Base-by-base conservation (phyloP, 352 stramenopile genomes). In the Globisporangium okanoganense region DNA sequence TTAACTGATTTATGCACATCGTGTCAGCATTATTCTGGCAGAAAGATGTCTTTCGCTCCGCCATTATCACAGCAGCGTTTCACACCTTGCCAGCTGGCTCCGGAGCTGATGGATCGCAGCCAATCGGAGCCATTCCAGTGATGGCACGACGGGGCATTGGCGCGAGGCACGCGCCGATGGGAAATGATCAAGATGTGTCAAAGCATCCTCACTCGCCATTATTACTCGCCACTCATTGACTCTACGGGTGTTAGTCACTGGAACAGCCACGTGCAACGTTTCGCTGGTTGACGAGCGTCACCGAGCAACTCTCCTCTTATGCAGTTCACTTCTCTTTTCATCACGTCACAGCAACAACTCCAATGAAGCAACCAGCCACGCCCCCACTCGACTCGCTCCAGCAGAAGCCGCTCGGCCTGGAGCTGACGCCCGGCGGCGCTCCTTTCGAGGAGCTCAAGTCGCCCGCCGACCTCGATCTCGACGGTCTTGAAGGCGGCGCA, bases 401-500 rank as follows among this genome's bases (percentile, higher is more conserved):
- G 16, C 53, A 50, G 24, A 59, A 59, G 53, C 16, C 12, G 40
- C 53, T 41, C 24, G 38, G 35, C 22, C 53, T 40, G 38, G 35
- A 38, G 53, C 53, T 25, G 3, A 31, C 35, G n/a, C 40, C 40
- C 18, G 40, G 40, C 16, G 40, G 3, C 18, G 16, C 40, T 6
- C 18, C 8, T 3, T 59, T 59, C 25, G 24, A 50, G 2, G 53
- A 59, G 14, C 22, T 51, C 38, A 59, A 59, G 53, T 59, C 53
- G 8, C 53, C 53, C 0, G 36, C 18, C n/a, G 10, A n/a, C 22
- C 24, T 47, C 40, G 35, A 60, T 16, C 62, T 71, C 35, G 29
- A 33, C 29, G 29, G 29, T 3, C 40, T 45, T 10, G 69, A 85
- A 56, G 71, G 66, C 4, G 73, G 70, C 0, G 75, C 75, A 8